Evolutionary conservation across 139 green algal species (phyloP).

Genomic region (Mesotaenium endlicherianum): DNA sequence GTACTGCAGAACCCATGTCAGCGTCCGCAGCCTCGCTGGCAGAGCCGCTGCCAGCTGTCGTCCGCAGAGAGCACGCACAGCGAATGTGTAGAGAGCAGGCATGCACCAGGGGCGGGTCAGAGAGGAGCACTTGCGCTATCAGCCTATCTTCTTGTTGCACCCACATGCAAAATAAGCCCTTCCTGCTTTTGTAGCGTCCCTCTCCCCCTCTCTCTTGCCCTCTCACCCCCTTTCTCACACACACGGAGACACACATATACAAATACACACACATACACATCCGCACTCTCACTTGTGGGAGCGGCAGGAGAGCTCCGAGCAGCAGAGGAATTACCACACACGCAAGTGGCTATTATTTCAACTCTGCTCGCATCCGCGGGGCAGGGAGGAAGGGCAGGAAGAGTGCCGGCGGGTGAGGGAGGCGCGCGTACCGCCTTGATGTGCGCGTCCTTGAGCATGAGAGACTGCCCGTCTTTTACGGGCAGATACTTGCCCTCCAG

Average conservation of each 20-base stretch:
- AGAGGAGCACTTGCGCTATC: not conserved
- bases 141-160: not conserved
- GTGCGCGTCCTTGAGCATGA: conserved; percentile 27
- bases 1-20: conserved; percentile 38
- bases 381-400: not conserved
- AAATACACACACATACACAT: not conserved
- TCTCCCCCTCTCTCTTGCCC: no score
- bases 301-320: not conserved
- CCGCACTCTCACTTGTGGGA: not conserved
- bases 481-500: conserved; percentile 41
- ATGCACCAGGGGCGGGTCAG: not conserved
- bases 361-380: not conserved
- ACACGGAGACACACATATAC: no score
- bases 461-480: conserved; percentile 10
- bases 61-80: not conserved
- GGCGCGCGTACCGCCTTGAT: conserved; percentile 24
- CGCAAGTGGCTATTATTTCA: no score
- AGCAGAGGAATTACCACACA: not conserved
- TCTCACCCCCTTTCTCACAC: no score
- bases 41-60: conserved; percentile 24
- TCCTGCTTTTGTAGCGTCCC: not conserved
- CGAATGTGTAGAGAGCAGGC: not conserved
- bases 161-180: not conserved
- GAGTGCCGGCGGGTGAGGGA: not conserved
- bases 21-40: conserved; percentile 4